phyloP scores from a whole-genome alignment of 805 yeast species.

The Kodamaea fukazawae region DNA sequence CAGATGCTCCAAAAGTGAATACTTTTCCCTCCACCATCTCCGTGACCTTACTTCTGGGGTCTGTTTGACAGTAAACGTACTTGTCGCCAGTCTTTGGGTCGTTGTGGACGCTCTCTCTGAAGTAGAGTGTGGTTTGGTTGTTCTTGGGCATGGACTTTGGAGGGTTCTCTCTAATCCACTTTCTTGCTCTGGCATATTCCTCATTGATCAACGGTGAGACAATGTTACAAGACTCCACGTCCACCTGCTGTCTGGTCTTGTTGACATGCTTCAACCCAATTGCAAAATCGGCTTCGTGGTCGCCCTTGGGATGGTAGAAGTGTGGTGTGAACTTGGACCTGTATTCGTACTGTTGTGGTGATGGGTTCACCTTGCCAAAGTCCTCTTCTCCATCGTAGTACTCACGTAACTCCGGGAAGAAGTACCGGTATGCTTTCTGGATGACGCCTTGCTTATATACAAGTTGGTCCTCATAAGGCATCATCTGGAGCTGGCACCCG shows the following conservation, averaged over 20 bases:
- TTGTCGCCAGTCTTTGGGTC: constrained; percentile 31
- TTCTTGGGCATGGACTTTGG: constrained; percentile 6
- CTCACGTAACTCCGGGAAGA: constrained; percentile 25
- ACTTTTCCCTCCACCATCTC: constrained; percentile 34
- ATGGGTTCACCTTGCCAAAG: constrained; percentile 29
- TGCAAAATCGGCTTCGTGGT: constrained; percentile 9
- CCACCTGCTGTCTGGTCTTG: constrained; percentile 24
- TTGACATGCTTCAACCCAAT: constrained; percentile 33
- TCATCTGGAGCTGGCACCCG: constrained; percentile 46
- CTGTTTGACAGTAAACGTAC: constrained; percentile 23
- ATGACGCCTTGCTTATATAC: constrained; percentile 29
- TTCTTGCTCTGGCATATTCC: constrained; percentile 17
- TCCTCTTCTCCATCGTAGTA: constrained; percentile 6
- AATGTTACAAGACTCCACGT: constrained; percentile 36
- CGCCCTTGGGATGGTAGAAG: constrained; percentile 17
- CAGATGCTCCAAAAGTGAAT: constrained; percentile 38
- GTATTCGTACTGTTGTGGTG: constrained; percentile 39
- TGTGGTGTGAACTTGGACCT: constrained; percentile 45
- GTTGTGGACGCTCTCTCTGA: constrained; percentile 34
- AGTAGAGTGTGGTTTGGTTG: constrained; percentile 19
- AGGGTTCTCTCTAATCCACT: constrained; percentile 8
- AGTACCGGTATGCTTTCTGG: constrained; percentile 32
- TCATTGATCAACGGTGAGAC: constrained; percentile 33
- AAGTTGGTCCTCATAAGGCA: constrained; percentile 38
- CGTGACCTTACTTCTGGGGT: constrained; percentile 28